These are phyloP conservation scores for Athelia sp. DNA, from an alignment of 1,284 basidiomycete genomes.

Conservation along the genomic window DNA sequence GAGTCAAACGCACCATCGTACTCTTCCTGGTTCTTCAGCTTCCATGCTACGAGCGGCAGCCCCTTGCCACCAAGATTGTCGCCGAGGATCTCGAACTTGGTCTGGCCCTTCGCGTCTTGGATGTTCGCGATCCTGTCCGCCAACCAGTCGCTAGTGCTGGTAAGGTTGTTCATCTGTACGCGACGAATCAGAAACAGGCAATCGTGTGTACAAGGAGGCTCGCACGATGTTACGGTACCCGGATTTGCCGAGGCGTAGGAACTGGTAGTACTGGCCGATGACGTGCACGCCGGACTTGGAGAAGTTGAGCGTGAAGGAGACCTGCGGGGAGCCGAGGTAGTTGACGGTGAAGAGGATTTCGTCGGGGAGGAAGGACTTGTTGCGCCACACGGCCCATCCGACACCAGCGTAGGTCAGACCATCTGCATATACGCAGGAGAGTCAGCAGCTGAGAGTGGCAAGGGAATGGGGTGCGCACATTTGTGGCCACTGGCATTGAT, in stretches of 20 bases:
- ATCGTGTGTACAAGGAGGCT: not conserved
- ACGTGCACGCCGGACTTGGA: slow-evolving; percentile 62
- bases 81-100: not conserved
- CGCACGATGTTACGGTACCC: slow-evolving; percentile 42
- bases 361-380: slow-evolving; percentile 49
- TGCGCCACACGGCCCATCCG: slow-evolving; percentile 64
- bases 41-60: not conserved
- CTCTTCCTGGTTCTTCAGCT: not conserved
- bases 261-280: slow-evolving; percentile 69
- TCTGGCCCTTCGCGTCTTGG: not conserved
- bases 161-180: not conserved
- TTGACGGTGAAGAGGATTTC: slow-evolving; percentile 57
- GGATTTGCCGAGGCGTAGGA: slow-evolving; percentile 52
- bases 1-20: not conserved
- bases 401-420: slow-evolving; percentile 54
- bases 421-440: not conserved
- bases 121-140: not conserved
- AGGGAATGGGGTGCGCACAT: slow-evolving; percentile 47
- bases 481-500: slow-evolving; percentile 70
- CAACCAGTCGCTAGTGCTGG: not conserved
- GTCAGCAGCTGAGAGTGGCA: not conserved
- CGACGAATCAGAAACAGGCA: not conserved
- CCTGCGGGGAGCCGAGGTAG: slow-evolving; percentile 52
- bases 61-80: not conserved
- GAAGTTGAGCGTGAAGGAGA: slow-evolving; percentile 62